Percentiles rank a stretch among this genome's conserved stretches.
Conservation (phyloP, 257 asterid species). For the Solanum chilense region DNA sequence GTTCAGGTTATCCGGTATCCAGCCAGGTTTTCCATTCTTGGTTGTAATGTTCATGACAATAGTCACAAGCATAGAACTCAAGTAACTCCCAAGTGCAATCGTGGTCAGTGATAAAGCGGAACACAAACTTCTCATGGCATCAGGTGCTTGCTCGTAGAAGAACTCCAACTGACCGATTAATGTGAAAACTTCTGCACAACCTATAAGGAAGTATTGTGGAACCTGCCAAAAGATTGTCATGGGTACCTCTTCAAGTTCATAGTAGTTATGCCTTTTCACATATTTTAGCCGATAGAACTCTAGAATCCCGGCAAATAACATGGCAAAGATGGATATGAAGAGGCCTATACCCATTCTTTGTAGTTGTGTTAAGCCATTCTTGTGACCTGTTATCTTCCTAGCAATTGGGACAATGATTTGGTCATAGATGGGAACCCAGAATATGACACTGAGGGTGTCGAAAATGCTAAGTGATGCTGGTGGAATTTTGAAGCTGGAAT, state of each 20-base stretch:
- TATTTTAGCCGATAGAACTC: slow-evolving; percentile 40
- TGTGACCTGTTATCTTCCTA: slow-evolving; percentile 58
- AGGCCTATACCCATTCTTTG: slow-evolving; percentile 60
- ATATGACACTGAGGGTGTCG: slow-evolving; percentile 47
- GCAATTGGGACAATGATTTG: slow-evolving; percentile 38
- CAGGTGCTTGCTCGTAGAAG: slow-evolving; percentile 75
- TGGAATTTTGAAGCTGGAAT: slow-evolving; percentile 38
- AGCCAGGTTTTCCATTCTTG: slow-evolving; percentile 39
- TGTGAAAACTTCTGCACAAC: slow-evolving; percentile 71
- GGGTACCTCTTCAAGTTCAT: slow-evolving; percentile 19
- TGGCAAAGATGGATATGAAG: slow-evolving; percentile 53
- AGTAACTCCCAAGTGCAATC: slow-evolving; percentile 44
- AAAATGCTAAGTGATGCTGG: slow-evolving; percentile 54
- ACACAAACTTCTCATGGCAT: slow-evolving; percentile 58
- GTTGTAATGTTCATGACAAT: slow-evolving; percentile 35
- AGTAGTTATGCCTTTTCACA: slow-evolving; percentile 32
- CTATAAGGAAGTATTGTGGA: slow-evolving; percentile 57
- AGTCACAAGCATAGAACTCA: slow-evolving; percentile 47
- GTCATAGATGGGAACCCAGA: slow-evolving; percentile 68
- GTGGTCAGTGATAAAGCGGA: slow-evolving; percentile 54
- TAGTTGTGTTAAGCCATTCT: slow-evolving; percentile 49
- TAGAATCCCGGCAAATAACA: slow-evolving; percentile 49
- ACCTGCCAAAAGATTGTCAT: slow-evolving; percentile 72
- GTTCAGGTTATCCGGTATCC: slow-evolving; percentile 59
- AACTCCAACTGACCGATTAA: slow-evolving; percentile 65